Conservation (phyloP, 2,329 filamentous ascomycete genomes). For the Calonectria hawksworthii region DNA sequence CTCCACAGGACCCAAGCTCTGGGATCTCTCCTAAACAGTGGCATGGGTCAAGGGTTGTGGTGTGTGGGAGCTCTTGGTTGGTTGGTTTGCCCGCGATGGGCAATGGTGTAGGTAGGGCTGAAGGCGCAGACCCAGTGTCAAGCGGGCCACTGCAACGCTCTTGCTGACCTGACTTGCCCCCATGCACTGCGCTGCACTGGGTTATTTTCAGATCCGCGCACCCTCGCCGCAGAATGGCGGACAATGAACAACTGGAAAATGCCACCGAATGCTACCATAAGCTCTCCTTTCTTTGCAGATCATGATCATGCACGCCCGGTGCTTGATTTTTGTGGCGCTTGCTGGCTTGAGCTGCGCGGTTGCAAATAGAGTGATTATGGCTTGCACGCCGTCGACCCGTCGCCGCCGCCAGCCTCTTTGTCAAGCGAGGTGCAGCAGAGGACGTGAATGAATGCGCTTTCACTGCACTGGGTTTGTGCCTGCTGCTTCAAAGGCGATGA, state of each 20-base stretch:
- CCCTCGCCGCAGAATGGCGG: neutral
- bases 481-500: neutral
- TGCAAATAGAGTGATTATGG: slow-evolving; percentile 22
- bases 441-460: neutral
- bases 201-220: slow-evolving; percentile 6
- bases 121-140: slow-evolving; percentile 6
- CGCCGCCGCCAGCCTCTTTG: neutral
- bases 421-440: neutral
- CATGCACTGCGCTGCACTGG: neutral
- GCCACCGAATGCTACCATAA: neutral
- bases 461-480: neutral
- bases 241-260: neutral
- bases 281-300: neutral
- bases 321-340: slow-evolving; percentile 1
- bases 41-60: neutral
- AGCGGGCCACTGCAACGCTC: neutral
- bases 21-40: neutral
- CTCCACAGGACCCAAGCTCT: neutral
- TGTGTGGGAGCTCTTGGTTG: neutral
- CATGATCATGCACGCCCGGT: neutral
- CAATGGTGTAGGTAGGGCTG: slow-evolving; percentile 23
- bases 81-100: neutral
- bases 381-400: neutral
- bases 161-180: neutral
- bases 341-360: neutral